Evolutionary conservation across 1,284 basidiomycete genomes (phyloP), one percentile per base, ranked within the genome.

Genomic region (Rhodotorula sp.): DNA sequence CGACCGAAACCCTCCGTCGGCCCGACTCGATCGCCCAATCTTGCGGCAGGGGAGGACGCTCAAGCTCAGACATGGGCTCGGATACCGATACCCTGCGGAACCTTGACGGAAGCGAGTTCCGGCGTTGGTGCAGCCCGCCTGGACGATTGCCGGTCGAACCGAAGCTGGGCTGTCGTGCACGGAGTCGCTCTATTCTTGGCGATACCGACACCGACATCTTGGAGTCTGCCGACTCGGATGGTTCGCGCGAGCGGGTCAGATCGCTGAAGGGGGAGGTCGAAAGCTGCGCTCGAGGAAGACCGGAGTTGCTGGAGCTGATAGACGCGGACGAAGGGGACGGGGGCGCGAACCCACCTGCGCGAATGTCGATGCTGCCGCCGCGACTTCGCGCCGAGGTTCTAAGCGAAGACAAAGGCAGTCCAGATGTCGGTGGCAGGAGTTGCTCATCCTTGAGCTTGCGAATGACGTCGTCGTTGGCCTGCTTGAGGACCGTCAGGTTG

Each of bases 381-480:
- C 72, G 64, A 6, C 68, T 62, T 39, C 63, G 67, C 24, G 32
- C 15, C 48, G 63, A 24, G 47, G 49, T 60, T 32, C 59, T 57
- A 32, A 66, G 59, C 52, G 68, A 46, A 39, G 55, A 44, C 24
- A 60, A 13, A 1, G 64, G 44, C 20, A 32, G 24, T 19, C n/a
- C n/a, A 15, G 58, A 59, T 46, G 59, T 36, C 47, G 62, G 73
- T 0, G 71, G 73, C 0, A 76, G 55, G n/a, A 76, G 62, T 51
- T 81, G 82, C 64, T 85, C 84, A 46, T 79, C 79, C 17, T 82
- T 79, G 79, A 99, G 85, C 82, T 96, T 95, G 67, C 92, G 88
- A 77, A 99, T 96, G 74, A 99, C 89, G 79, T 99, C 94, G 81
- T 99, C 96, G 80, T 99, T 99, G 30, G 93, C 94, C 81, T 98